Conservation (phyloP, 2,329 filamentous ascomycete species). For the Trichoderma koningii region DNA sequence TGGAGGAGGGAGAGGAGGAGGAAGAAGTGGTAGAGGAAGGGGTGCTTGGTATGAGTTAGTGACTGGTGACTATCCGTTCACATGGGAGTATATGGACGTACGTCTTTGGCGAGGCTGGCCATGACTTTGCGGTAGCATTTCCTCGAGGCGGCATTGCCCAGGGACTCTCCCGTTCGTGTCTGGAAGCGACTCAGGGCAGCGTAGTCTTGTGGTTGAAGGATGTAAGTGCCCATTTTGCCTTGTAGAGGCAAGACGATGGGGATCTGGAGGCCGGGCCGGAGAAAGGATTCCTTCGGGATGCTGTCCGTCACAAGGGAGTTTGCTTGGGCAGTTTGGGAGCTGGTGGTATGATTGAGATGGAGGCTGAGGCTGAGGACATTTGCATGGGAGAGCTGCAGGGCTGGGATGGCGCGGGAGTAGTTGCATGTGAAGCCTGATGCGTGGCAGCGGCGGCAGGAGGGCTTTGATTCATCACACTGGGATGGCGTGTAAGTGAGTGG, state of each 20-base stretch:
- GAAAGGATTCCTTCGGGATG: conserved; percentile 1
- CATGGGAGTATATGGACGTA: conserved; percentile 34
- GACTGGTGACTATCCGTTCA: too few relatives aligned
- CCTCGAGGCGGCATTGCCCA: conserved; percentile 40
- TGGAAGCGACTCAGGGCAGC: conserved; percentile 47
- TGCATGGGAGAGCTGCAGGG: conserved; percentile 32
- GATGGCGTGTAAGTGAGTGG: conserved; percentile 1
- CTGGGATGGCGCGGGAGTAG: conserved; percentile 40
- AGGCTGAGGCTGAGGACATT: conserved; percentile 30
- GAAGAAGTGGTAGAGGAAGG: conserved; percentile 57
- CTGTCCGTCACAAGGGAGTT: not conserved
- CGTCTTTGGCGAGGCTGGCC: conserved; percentile 44
- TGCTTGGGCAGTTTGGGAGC: too few relatives aligned
- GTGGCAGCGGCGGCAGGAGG: conserved; percentile 50
- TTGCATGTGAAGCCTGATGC: conserved; percentile 50
- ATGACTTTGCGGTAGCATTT: conserved; percentile 42
- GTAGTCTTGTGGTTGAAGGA: conserved; percentile 39
- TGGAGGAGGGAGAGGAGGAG: conserved; percentile 56
- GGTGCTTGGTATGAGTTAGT: conserved; percentile 41
- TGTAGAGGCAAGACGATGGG: conserved; percentile 34
- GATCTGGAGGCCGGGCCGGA: conserved; percentile 29
- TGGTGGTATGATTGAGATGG: not conserved
- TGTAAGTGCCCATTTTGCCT: conserved; percentile 33
- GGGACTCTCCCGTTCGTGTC: conserved; percentile 44
- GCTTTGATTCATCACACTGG: conserved; percentile 55